A percentile compares a stretch with the other conserved stretches of the same genome.
These are phyloP conservation scores for Mycena indigotica DNA, from an alignment of 768 basidiomycete genomes.

Conservation along the genomic window DNA sequence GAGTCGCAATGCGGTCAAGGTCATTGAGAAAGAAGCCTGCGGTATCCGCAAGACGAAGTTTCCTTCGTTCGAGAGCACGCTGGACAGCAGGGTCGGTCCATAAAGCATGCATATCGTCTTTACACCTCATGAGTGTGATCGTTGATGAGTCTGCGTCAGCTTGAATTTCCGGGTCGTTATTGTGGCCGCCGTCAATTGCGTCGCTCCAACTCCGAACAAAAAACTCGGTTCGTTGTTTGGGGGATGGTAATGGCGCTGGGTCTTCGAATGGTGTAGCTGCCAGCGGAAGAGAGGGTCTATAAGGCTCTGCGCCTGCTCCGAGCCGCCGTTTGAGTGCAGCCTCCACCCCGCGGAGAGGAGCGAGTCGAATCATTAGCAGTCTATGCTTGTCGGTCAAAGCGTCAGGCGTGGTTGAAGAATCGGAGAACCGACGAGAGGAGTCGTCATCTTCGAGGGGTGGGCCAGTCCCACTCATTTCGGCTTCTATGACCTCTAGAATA, in stretches of 20 bases:
- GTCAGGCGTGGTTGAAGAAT: conserved; percentile 12
- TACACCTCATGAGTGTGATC: conserved; percentile 58
- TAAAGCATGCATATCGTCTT: conserved; percentile 62
- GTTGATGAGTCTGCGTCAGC: conserved; percentile 45
- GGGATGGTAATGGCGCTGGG: conserved; percentile 29
- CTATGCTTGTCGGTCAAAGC: conserved; percentile 54
- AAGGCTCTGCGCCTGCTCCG: conserved; percentile 47
- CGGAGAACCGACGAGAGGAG: conserved; percentile 23
- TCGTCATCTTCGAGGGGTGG: conserved; percentile 38
- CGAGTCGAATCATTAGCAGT: conserved; percentile 59
- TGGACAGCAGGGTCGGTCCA: conserved; percentile 63
- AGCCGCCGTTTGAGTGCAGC: conserved; percentile 63
- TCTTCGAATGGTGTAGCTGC: conserved; percentile 51
- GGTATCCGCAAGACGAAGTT: conserved; percentile 59
- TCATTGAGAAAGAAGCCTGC: conserved; percentile 75
- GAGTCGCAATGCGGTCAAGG: conserved; percentile 61
- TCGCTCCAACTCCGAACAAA: conserved; percentile 57
- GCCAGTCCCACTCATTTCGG: conserved; percentile 49
- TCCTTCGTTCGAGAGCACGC: conserved; percentile 47
- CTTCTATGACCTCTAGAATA: conserved; percentile 63
- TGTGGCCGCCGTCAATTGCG: conserved; percentile 35
- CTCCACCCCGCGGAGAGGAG: conserved; percentile 64
- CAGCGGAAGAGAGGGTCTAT: conserved; percentile 36
- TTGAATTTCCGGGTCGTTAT: not conserved
- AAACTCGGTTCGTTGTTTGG: conserved; percentile 44